Base-by-base conservation (phyloP, 2,329 filamentous ascomycete genomes). In the Claviceps citrina region DNA sequence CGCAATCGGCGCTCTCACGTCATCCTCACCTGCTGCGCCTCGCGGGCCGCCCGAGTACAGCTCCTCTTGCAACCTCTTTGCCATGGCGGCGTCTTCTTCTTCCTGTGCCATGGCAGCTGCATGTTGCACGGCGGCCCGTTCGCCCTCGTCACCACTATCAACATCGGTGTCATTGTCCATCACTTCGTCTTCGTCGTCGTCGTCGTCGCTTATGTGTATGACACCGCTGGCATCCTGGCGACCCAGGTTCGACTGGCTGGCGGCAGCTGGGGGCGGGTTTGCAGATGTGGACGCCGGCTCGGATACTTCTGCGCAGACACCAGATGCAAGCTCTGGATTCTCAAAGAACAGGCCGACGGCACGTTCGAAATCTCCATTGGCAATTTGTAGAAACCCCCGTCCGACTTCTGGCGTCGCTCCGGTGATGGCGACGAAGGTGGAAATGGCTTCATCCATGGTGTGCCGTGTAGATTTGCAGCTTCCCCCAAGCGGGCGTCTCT, bases 61-160 rank as follows among this genome's bases (percentile, higher is more conserved):
- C 60, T 98, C 86, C 54, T 98, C 83, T 58, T 98, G 91, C 44
- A 98, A 60, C 42, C 84, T 76, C 57, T 87, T 76, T 6, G 91
- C 91, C 78, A 96, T 89, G 32, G 84, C 87, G 39, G 85, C 87
- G 53, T 98, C 91, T 52, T 94, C 86, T 47, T 95, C 87, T 48
- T 82, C 75, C 39, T 77, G 67, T 13, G 71, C 74, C 30, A 68
- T 61, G 2, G 55, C 54, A 4, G 55, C 61, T 1, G 59, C 63
- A 18, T 59, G 57, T 22, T 59, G 60, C 4, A 56, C 59, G 4
- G 62, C 61, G 15, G 63, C 62, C 15, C 61, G 56, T 15, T 60
- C 59, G 39, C 63, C 58, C 41, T 58, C 60, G 25, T 56, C 53
- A 13, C 58, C 54, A 18, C 62, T 55, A 41, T 63, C 58, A 9